Evolutionary conservation across 305 asterid species (phyloP).

Genomic region (Fraxinus floribunda): DNA sequence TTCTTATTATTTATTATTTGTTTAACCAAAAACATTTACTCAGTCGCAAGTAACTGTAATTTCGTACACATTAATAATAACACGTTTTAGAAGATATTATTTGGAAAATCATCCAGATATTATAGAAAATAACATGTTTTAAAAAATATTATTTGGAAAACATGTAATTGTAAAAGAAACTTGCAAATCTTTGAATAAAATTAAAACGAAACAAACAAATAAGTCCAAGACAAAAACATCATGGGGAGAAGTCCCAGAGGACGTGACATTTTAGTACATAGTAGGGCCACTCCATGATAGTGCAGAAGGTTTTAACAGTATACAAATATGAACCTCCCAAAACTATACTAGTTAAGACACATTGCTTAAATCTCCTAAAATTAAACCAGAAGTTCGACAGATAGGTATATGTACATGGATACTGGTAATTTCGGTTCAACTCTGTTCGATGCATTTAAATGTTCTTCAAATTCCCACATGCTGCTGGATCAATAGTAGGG

Average conservation of each 20-base stretch:
- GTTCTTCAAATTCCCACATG: background rate
- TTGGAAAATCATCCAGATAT: background rate
- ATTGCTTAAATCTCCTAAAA: background rate
- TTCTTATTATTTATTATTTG: background rate
- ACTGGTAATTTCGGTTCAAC: background rate
- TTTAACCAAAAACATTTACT: background rate
- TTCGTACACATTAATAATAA: background rate
- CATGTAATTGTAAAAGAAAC: background rate
- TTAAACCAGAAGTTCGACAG: background rate
- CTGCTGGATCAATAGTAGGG: background rate
- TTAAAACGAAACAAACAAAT: background rate
- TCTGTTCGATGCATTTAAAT: background rate
- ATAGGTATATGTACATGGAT: background rate
- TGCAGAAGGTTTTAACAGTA: background rate
- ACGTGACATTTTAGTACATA: background rate
- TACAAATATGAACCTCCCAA: background rate
- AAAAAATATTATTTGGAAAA: background rate
- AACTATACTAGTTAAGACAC: background rate
- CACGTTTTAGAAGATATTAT: background rate
- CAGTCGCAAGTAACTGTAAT: background rate
- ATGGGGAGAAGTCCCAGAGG: background rate
- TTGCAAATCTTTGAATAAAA: background rate
- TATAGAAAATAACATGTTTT: background rate
- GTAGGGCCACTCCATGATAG: background rate
- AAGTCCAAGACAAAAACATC: background rate